phyloP scores from a whole-genome alignment of 768 basidiomycete species.

The Mycena haematopus region DNA sequence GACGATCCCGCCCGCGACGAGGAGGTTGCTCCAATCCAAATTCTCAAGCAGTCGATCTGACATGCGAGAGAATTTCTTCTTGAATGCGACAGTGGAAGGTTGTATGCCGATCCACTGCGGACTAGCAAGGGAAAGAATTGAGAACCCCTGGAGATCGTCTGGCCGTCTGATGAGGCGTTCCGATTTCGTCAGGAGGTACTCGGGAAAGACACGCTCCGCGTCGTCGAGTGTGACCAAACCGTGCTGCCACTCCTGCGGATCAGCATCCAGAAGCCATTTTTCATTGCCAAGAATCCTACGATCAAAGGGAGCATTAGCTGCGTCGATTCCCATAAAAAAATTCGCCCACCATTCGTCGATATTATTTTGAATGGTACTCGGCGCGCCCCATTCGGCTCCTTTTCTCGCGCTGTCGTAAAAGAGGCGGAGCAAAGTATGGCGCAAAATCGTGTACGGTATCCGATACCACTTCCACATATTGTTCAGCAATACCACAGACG shows the following conservation, averaged over 20 bases:
- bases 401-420: neutral
- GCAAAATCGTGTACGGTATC: conserved; percentile 4
- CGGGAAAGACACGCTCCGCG: conserved; percentile 8
- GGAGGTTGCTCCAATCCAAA: conserved; percentile 17
- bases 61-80: neutral
- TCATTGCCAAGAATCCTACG: conserved; percentile 20
- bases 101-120: neutral
- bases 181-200: neutral
- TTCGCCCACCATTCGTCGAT: neutral
- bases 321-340: too few relatives aligned
- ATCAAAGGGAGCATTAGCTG: too few relatives aligned
- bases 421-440: conserved; percentile 1
- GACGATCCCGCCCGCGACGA: conserved; percentile 22
- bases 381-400: neutral
- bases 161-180: conserved; percentile 6
- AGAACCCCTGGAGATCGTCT: neutral
- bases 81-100: conserved; percentile 14
- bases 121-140: neutral
- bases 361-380: neutral
- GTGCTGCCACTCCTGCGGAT: neutral
- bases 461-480: conserved; percentile 3
- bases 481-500: neutral
- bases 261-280: neutral
- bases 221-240: conserved; percentile 12
- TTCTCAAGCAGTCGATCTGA: conserved; percentile 6